Evolutionary conservation across 345 rosid genomes (phyloP).

Genomic region (Eucalyptus pauciflora): DNA sequence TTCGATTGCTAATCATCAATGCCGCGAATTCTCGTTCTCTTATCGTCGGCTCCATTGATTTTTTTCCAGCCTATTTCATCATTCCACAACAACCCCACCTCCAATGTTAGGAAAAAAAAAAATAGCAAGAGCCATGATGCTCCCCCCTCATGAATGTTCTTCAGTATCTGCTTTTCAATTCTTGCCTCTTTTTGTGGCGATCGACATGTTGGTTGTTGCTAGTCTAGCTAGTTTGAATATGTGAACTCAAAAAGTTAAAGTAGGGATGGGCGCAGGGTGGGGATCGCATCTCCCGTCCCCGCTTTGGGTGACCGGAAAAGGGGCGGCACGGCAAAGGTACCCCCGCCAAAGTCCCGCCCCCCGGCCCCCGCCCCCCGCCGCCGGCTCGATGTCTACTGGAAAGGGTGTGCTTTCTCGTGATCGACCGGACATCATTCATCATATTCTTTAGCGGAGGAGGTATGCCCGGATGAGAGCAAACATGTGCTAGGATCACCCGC

Average conservation of each 20-base stretch:
- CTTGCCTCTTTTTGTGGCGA: neutral
- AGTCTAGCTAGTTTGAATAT: neutral
- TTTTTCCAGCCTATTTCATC: neutral
- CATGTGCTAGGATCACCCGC: neutral
- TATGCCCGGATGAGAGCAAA: neutral
- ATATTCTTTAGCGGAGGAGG: neutral
- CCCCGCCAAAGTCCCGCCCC: neutral
- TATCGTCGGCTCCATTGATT: neutral
- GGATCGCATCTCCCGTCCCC: neutral
- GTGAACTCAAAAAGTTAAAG: neutral
- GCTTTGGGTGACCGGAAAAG: neutral
- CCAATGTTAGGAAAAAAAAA: neutral
- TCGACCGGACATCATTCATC: neutral
- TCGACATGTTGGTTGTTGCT: neutral
- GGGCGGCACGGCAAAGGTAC: neutral
- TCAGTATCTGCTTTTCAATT: neutral
- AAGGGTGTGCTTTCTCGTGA: neutral
- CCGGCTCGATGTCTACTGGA: neutral
- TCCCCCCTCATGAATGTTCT: neutral
- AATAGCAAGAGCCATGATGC: neutral
- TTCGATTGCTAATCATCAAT: neutral
- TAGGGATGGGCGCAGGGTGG: neutral
- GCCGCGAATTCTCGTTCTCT: neutral
- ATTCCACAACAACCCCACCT: neutral
- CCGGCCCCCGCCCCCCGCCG: neutral